Evolutionary conservation across 2,329 filamentous ascomycete species (phyloP), one percentile per base, ranked within the genome.

Genomic region (Penicillium sp.): DNA sequence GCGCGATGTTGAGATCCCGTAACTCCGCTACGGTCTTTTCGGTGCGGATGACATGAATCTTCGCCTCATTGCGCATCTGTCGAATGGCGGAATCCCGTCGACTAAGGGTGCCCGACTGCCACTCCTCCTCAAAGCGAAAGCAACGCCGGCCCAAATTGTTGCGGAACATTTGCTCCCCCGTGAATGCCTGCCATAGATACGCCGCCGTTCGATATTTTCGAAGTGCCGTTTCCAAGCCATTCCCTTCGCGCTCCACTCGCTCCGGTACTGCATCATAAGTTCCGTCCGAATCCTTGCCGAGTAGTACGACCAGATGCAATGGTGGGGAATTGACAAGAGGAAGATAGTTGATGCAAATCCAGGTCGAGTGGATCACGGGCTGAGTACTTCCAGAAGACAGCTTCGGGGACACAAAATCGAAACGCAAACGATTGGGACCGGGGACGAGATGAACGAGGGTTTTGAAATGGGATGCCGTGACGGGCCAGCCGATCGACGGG

Each of bases 141-240:
- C 87, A 89, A 60, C 94, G 88, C 61, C 94, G 86, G 10, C 93
- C 93, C 68, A 98, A 87, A 63, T 90, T 91, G 75, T 97, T 91
- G 65, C 92, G 89, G 76, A 88, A 90, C 94, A 98, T 98, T 75
- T 98, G 93, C 76, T 99, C 95, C 7, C 92, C 92, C 0, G 94
- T 98, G 72, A 96, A 98, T 8, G 93, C 92, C 76, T 99, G 95
- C 93, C 95, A 98, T 15, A 98, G 83, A 75, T 98, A 97, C 26
- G 92, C 94, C 19, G 93, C 90, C 91, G 96, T 97, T 65, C 93
- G 88, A 75, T 95, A 97, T 75, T 99, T 99, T 71, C 87, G 88
- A 56, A 96, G 85, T 0, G 95, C 95, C 8, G 87, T 88, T 12
- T 93, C 89, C 38, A 98, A 75, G 1, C 85, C 86, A 76, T 97